Evolutionary conservation across 2,329 filamentous ascomycete species (phyloP).

Genomic region (Tolypocladium capitatum): DNA sequence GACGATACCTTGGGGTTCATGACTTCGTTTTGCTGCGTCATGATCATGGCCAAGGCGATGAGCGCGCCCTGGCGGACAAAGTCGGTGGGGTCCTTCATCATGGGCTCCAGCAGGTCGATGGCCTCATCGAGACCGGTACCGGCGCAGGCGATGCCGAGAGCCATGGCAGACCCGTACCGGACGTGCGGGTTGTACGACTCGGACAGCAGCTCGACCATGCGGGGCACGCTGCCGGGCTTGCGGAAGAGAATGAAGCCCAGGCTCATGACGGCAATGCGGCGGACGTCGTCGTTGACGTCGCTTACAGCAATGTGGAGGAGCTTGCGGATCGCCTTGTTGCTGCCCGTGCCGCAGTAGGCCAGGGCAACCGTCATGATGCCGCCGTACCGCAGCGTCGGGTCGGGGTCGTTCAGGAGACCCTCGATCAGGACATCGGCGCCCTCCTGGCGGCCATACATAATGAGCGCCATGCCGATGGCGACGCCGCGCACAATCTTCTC

Average conservation of each 20-base stretch:
- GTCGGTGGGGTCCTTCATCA: conserved; percentile 98
- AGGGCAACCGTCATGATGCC: conserved; percentile 98
- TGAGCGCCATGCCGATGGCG: conserved; percentile 90
- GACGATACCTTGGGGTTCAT: conserved; percentile 94
- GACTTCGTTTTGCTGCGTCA: conserved; percentile 97
- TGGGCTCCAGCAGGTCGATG: conserved; percentile 90
- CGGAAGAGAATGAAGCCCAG: conserved; percentile 97
- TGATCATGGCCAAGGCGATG: conserved; percentile 91
- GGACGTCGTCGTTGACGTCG: conserved; percentile 95
- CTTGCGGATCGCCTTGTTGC: conserved; percentile 96
- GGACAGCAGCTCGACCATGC: conserved; percentile 95
- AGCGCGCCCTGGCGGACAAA: conserved; percentile 95
- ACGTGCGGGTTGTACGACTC: conserved; percentile 99
- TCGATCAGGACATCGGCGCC: conserved; percentile 90
- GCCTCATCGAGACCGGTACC: conserved; percentile 93
- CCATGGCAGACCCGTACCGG: conserved; percentile 95
- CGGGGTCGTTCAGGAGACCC: conserved; percentile 81
- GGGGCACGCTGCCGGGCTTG: conserved; percentile 90
- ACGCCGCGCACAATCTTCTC: conserved; percentile 97
- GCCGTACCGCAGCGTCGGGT: conserved; percentile 86
- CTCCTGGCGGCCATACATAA: conserved; percentile 96
- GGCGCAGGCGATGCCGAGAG: conserved; percentile 92
- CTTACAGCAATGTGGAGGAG: conserved; percentile 92
- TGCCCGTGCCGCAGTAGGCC: conserved; percentile 92
- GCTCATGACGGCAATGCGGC: conserved; percentile 91